Evolutionary conservation across 345 rosid species (phyloP).

Genomic region (Heritiera littoralis): DNA sequence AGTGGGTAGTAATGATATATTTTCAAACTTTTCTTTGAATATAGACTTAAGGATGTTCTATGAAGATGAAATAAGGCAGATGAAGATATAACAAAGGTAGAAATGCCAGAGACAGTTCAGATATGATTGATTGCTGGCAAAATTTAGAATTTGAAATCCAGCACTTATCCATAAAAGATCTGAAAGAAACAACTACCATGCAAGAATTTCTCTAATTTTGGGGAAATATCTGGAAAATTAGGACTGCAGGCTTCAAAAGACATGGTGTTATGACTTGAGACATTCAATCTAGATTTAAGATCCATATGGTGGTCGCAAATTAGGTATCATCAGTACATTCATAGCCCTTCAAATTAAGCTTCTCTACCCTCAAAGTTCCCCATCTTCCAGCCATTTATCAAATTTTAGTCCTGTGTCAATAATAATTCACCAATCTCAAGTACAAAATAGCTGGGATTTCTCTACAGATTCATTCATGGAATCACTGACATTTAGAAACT

Average conservation of each 20-base stretch:
- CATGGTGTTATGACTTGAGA: background rate
- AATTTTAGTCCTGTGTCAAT: background rate
- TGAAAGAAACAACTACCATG: background rate
- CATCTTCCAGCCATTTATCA: background rate
- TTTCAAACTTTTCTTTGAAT: background rate
- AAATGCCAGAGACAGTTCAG: background rate
- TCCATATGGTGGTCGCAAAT: background rate
- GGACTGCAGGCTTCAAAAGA: background rate
- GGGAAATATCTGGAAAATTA: background rate
- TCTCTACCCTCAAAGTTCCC: background rate
- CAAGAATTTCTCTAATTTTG: background rate
- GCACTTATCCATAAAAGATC: background rate
- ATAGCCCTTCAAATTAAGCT: background rate
- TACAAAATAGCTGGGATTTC: background rate
- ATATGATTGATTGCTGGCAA: background rate
- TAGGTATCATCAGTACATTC: background rate
- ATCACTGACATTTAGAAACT: background rate
- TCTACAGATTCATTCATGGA: constrained; percentile 1
- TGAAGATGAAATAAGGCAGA: background rate
- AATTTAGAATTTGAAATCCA: background rate
- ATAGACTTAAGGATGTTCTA: background rate
- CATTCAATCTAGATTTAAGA: background rate
- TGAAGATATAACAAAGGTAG: background rate
- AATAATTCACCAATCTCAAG: background rate
- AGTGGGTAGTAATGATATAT: background rate